These are phyloP conservation scores for Lagenidium sp. DNA, from an alignment of 352 stramenopile genomes.

Conservation along the genomic window DNA sequence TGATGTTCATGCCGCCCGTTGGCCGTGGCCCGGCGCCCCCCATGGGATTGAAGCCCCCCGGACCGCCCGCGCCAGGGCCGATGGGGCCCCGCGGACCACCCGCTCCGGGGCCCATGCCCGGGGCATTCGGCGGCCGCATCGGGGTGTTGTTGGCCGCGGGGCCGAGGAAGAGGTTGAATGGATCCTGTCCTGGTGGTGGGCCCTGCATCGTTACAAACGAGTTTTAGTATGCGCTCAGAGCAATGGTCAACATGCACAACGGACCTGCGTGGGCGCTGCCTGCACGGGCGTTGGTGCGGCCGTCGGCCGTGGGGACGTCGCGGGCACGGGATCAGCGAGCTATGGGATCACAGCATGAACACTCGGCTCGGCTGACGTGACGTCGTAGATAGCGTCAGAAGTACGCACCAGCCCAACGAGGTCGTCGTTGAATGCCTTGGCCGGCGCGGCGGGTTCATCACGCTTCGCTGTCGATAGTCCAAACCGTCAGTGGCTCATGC, in stretches of 20 bases:
- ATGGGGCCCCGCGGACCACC: slow-evolving; percentile 13
- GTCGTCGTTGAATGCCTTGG: slow-evolving; percentile 76
- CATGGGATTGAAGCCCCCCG: slow-evolving; percentile 33
- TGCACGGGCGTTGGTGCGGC: slow-evolving; percentile 23
- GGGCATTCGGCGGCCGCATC: slow-evolving; percentile 21
- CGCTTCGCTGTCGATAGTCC: slow-evolving; percentile 27
- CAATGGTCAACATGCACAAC: too few relatives aligned
- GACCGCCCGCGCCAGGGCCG: slow-evolving; percentile 8
- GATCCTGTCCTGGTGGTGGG: too few relatives aligned
- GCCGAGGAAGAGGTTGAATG: slow-evolving; percentile 68
- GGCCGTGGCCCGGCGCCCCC: slow-evolving; percentile 29
- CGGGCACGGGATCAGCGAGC: slow-evolving; percentile 52
- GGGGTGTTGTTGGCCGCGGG: slow-evolving; percentile 5
- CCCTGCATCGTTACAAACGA: slow-evolving; percentile 7
- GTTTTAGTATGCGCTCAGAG: too few relatives aligned
- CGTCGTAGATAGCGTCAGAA: too few relatives aligned
- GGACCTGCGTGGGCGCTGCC: not conserved
- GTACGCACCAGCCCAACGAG: slow-evolving; percentile 61
- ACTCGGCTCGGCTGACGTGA: too few relatives aligned
- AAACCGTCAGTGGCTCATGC: not conserved
- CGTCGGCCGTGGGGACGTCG: slow-evolving; percentile 21
- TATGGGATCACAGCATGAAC: slow-evolving; percentile 10
- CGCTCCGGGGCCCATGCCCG: too few relatives aligned
- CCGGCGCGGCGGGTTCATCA: slow-evolving; percentile 24
- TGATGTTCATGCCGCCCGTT: slow-evolving; percentile 67